These are phyloP conservation scores for Hygrophorus pudorinus DNA, from an alignment of 768 basidiomycete species.

Conservation along the genomic window DNA sequence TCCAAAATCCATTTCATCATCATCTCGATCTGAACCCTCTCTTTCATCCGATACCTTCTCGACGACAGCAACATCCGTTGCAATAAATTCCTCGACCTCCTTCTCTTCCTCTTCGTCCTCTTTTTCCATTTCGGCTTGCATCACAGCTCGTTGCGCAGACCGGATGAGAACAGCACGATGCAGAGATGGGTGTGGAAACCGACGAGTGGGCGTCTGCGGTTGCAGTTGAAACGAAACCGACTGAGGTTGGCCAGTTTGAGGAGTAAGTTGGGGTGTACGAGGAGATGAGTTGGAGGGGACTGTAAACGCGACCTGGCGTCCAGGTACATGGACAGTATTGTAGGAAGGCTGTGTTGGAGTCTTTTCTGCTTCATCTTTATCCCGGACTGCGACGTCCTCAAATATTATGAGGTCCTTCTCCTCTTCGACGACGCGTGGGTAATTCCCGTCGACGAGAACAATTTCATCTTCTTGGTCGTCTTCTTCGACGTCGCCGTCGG, in stretches of 20 bases:
- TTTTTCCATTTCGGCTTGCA: slow-evolving; percentile 42
- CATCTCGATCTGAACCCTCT: slow-evolving; percentile 19
- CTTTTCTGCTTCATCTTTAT: slow-evolving; percentile 7
- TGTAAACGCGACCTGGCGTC: too few species aligned
- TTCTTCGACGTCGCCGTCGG: slow-evolving; percentile 16
- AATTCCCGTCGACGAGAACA: slow-evolving; percentile 54
- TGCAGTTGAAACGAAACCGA: slow-evolving; percentile 14
- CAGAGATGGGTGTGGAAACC: slow-evolving; percentile 32
- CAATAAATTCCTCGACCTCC: slow-evolving; percentile 32
- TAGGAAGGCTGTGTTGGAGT: slow-evolving; percentile 6
- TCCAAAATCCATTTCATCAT: slow-evolving; percentile 11
- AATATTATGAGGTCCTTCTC: slow-evolving; percentile 63
- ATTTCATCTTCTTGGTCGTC: slow-evolving; percentile 38
- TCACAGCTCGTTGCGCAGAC: slow-evolving; percentile 52
- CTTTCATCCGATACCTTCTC: slow-evolving; percentile 26
- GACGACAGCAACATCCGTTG: slow-evolving; percentile 15
- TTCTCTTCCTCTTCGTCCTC: slow-evolving; percentile 41
- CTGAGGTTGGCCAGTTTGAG: slow-evolving; percentile 12
- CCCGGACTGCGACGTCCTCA: slow-evolving; percentile 43
- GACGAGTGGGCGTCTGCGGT: slow-evolving; percentile 27
- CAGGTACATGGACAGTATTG: too few species aligned
- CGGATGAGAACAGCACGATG: slow-evolving; percentile 65
- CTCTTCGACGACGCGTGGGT: slow-evolving; percentile 61
- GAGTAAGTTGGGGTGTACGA: slow-evolving; percentile 10
- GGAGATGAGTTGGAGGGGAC: neutral